Evolutionary conservation across 257 asterid genomes (phyloP), one percentile per base, ranked within the genome.

Genomic region (Solanum tarijense): DNA sequence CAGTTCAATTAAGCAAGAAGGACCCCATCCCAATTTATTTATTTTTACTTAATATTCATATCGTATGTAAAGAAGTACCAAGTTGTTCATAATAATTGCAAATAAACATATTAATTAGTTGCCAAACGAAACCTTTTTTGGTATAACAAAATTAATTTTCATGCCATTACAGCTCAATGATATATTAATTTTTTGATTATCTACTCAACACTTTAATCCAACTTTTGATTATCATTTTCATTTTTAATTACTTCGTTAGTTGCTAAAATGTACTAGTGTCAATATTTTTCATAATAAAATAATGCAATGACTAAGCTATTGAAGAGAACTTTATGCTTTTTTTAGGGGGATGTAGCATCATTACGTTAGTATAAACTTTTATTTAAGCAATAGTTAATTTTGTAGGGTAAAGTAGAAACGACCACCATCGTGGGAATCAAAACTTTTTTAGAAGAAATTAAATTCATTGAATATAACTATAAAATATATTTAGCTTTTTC

Each of bases 351-450:
- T 35, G 55, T 38, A 21, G 71, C 25, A 60, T 60, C 72, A 38
- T 75, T 41, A 71, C 11, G 14, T 31, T 71, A 82, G 88, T 39
- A 36, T 85, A 69, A 69, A 60, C 60, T 66, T n/a, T 86, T 46
- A 36, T 88, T 79, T 52, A 38, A 86, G 72, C 58, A 88, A 89
- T 86, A 25, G 39, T 76, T 52, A 35, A 76, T 72, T 36, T 9
- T 85, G 90, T 88, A 68, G 87, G 89, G 86, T 75, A 84, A 87
- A 90, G 91, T 9, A 62, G 88, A 69, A 69, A 41, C 90, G 60
- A 71, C 35, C 78, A 72, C 84, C 60, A 29, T 39, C 68, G n/a
- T 41, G 66, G n/a, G 90, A 75, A 87, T 86, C 82, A 20, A 39
- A 66, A 29, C 75, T 68, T 72, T n/a, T 52, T 52, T 18, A 89